Percentiles rank a stretch among this genome's conserved stretches.
Evolutionary conservation across 106 monocot species (phyloP).

Genomic region (Ottelia alismoides): DNA sequence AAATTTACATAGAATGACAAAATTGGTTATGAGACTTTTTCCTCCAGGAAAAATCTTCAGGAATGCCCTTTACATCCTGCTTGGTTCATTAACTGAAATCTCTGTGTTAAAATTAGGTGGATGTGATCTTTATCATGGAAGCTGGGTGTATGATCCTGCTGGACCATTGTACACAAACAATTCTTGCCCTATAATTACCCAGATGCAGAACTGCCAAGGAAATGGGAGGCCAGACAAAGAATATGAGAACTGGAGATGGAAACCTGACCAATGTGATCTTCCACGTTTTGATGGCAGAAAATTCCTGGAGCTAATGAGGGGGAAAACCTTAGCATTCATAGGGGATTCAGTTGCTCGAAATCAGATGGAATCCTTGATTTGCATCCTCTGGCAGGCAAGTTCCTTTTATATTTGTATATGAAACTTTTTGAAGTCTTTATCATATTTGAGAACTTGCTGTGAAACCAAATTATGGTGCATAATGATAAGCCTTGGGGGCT

Average conservation of each 20-base stretch:
- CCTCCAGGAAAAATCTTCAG: too few relatives aligned
- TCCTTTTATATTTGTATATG: too few relatives aligned
- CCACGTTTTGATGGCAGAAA: constrained; percentile 54
- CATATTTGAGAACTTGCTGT: too few relatives aligned
- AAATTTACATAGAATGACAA: too few relatives aligned
- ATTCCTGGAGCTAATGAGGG: constrained; percentile 70
- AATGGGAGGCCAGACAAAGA: constrained; percentile 80
- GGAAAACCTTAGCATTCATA: constrained; percentile 73
- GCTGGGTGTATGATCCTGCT: constrained; percentile 46
- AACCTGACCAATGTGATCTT: constrained; percentile 59
- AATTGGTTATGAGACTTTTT: background rate
- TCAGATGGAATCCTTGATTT: constrained; percentile 80
- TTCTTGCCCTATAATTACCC: constrained; percentile 63
- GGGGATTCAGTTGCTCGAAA: constrained; percentile 81
- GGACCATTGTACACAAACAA: constrained; percentile 73
- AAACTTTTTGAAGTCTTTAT: too few relatives aligned
- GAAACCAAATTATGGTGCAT: too few relatives aligned
- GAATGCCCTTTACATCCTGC: too few relatives aligned
- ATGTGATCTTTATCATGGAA: constrained; percentile 65
- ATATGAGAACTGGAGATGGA: constrained; percentile 91
- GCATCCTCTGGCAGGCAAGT: constrained; percentile 71
- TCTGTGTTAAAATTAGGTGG: constrained; percentile 11
- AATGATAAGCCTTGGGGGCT: too few relatives aligned
- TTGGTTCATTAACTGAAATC: background rate
- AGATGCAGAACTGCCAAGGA: constrained; percentile 84